phyloP scores from a whole-genome alignment of 2,329 filamentous ascomycete species.

The Alternaria incomplexa region DNA sequence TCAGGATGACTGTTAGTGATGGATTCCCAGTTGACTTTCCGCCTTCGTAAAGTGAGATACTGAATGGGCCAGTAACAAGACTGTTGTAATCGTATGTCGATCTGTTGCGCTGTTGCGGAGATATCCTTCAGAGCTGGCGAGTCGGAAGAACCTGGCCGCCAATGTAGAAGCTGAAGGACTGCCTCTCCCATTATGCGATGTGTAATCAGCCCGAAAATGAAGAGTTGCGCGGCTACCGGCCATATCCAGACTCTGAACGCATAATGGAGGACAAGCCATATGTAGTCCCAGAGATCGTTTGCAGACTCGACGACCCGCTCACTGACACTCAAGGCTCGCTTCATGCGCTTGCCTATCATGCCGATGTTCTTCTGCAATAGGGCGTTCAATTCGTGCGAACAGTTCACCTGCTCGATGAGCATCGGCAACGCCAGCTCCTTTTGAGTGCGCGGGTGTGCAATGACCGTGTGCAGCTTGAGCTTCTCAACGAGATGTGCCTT shows the following conservation, averaged over 20 bases:
- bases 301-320: constrained; percentile 95
- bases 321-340: constrained; percentile 87
- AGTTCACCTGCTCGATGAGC: constrained; percentile 94
- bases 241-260: constrained; percentile 77
- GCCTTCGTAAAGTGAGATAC: constrained; percentile 86
- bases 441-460: constrained; percentile 74
- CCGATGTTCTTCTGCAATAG: constrained; percentile 88
- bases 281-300: constrained; percentile 79
- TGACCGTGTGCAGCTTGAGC: constrained; percentile 84
- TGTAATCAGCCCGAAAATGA: constrained; percentile 78
- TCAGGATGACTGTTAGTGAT: constrained; percentile 94
- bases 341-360: constrained; percentile 80
- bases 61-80: constrained; percentile 99
- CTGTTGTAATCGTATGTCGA: constrained; percentile 95
- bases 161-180: constrained; percentile 80
- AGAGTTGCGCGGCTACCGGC: constrained; percentile 72
- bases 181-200: constrained; percentile 83
- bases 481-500: constrained; percentile 79
- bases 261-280: constrained; percentile 72
- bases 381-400: constrained; percentile 86
- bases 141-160: constrained; percentile 73
- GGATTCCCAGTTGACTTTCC: constrained; percentile 93
- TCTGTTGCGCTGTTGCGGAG: constrained; percentile 94
- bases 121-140: constrained; percentile 91
- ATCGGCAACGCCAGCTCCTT: constrained; percentile 82